Evolutionary conservation across 768 basidiomycete genomes (phyloP).

Genomic region (Chalciporus piperatus): DNA sequence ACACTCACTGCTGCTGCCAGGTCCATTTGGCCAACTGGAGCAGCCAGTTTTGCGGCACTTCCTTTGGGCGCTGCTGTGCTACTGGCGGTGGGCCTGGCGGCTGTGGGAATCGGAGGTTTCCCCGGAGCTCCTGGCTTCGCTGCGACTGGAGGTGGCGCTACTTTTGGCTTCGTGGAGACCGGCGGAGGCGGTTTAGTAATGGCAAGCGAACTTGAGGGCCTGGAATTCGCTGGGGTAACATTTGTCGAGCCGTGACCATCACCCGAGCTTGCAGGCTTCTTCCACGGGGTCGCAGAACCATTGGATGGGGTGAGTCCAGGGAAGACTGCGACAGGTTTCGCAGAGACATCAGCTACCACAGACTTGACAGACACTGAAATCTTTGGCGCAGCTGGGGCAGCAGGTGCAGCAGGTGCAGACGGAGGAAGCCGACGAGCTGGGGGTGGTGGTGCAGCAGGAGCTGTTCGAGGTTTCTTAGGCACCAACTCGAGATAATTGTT

Average conservation of each 20-base stretch:
- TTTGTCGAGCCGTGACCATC: conserved; percentile 33
- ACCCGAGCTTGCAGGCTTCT: conserved; percentile 45
- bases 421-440: conserved; percentile 50
- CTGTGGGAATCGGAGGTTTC: conserved; percentile 63
- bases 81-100: conserved; percentile 46
- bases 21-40: conserved; percentile 66
- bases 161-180: conserved; percentile 63
- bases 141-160: conserved; percentile 53
- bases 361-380: conserved; percentile 39
- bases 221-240: conserved; percentile 44
- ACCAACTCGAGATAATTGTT: conserved; percentile 88
- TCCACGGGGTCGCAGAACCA: conserved; percentile 74
- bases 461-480: conserved; percentile 60
- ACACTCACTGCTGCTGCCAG: conserved; percentile 75
- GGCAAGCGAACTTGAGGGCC: conserved; percentile 50
- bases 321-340: conserved; percentile 80
- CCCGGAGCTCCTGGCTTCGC: conserved; percentile 51
- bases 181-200: conserved; percentile 57
- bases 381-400: conserved; percentile 35
- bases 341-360: conserved; percentile 54
- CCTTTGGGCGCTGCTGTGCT: conserved; percentile 37
- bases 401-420: conserved; percentile 36
- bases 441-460: conserved; percentile 69
- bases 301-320: conserved; percentile 70
- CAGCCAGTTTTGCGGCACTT: conserved; percentile 40